Percentiles rank a stretch among this genome's conserved stretches.
These are phyloP conservation scores for Westerdykella ornata DNA, from an alignment of 2,329 filamentous ascomycete genomes.

Conservation along the genomic window DNA sequence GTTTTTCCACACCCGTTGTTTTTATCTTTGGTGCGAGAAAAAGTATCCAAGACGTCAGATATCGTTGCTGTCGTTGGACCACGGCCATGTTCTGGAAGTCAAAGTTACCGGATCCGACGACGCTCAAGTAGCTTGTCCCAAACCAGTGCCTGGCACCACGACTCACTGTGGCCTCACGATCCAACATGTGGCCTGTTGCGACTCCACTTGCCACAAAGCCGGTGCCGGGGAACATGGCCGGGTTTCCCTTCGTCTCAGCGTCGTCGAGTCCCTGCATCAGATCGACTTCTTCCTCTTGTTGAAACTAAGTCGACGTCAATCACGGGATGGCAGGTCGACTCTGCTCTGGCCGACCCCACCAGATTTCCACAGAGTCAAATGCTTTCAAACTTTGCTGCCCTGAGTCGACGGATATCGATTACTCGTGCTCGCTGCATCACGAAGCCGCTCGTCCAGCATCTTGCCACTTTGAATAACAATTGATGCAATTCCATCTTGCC, in stretches of 20 bases:
- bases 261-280: slow-evolving; percentile 18
- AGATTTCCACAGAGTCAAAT: too few species aligned
- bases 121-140: slow-evolving; percentile 14
- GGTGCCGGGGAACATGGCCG: slow-evolving; percentile 35
- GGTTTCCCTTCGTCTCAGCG: slow-evolving; percentile 25
- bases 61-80: not conserved
- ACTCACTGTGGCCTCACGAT: slow-evolving; percentile 27
- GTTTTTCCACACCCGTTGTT: slow-evolving; percentile 3
- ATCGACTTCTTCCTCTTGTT: slow-evolving; percentile 22
- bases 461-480: too few species aligned
- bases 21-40: slow-evolving; percentile 4
- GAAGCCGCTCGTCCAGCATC: too few species aligned
- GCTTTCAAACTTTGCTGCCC: too few species aligned
- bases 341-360: too few species aligned
- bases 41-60: not conserved
- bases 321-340: too few species aligned
- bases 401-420: too few species aligned
- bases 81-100: slow-evolving; percentile 24
- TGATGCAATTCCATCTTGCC: too few species aligned
- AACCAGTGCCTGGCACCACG: slow-evolving; percentile 12
- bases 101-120: slow-evolving; percentile 19
- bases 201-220: slow-evolving; percentile 24
- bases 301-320: too few species aligned
- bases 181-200: slow-evolving; percentile 22
- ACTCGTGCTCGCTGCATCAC: too few species aligned